phyloP scores from a whole-genome alignment of 1,284 basidiomycete genomes.

The Schizophyllum amplum region DNA sequence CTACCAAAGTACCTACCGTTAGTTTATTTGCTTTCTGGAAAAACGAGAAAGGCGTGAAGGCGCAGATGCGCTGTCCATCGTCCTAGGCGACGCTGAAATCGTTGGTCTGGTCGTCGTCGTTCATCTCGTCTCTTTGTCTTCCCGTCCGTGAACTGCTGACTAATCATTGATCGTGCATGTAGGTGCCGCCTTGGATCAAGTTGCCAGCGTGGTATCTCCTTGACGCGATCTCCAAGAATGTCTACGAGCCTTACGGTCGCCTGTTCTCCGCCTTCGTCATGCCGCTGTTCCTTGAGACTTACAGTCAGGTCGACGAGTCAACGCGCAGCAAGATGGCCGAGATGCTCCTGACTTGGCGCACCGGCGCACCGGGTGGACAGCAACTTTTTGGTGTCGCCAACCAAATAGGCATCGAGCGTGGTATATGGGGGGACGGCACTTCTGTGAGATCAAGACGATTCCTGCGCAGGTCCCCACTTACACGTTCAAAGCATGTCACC shows the following conservation, averaged over 20 bases:
- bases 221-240: slow-evolving; percentile 95
- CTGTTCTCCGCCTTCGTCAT: slow-evolving; percentile 73
- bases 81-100: slow-evolving; percentile 8
- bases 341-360: slow-evolving; percentile 89
- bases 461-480: not conserved
- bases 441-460: slow-evolving; percentile 22
- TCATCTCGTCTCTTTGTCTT: slow-evolving; percentile 19
- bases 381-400: slow-evolving; percentile 76
- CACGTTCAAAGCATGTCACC: slow-evolving; percentile 11
- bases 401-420: slow-evolving; percentile 70
- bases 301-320: slow-evolving; percentile 72
- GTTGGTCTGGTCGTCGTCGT: slow-evolving; percentile 19
- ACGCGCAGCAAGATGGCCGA: slow-evolving; percentile 94
- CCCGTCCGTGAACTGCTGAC: slow-evolving; percentile 53
- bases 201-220: slow-evolving; percentile 92
- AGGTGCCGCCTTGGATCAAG: slow-evolving; percentile 91
- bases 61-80: not conserved
- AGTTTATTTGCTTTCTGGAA: not conserved
- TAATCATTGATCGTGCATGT: slow-evolving; percentile 34
- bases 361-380: slow-evolving; percentile 68
- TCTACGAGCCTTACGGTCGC: slow-evolving; percentile 83
- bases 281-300: slow-evolving; percentile 77
- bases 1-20: not conserved
- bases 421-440: slow-evolving; percentile 59
- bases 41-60: not conserved